A percentile compares a stretch with the other conserved stretches of the same genome.
Evolutionary conservation across 2,329 filamentous ascomycete species (phyloP).

Genomic region (Neofusicoccum parvum): DNA sequence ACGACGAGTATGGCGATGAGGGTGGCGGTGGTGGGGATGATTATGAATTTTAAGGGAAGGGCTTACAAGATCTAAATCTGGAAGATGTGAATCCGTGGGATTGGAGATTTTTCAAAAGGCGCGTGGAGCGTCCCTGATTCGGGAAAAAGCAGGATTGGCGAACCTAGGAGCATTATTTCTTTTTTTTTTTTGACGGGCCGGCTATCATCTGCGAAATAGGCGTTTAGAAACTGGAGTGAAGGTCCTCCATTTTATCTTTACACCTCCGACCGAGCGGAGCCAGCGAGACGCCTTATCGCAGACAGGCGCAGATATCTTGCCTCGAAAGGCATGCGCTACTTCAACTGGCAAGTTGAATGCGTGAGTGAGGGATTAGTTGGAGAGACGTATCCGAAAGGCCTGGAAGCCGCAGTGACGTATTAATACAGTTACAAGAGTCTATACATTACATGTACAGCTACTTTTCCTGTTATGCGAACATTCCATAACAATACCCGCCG

Average conservation of each 20-base stretch:
- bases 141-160: background rate
- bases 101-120: background rate
- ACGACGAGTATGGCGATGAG: conserved; percentile 55
- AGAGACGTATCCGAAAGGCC: too few species aligned
- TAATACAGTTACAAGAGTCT: background rate
- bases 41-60: conserved; percentile 4
- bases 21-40: conserved; percentile 53
- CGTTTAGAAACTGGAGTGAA: too few species aligned
- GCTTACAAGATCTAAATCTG: too few species aligned
- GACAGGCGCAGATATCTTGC: too few species aligned
- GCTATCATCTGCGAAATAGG: too few species aligned
- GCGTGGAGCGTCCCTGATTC: background rate
- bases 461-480: background rate
- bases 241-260: too few species aligned
- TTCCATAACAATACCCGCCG: background rate
- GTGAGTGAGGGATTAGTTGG: too few species aligned
- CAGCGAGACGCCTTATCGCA: too few species aligned
- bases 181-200: background rate
- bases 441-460: conserved; percentile 1
- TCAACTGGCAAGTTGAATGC: too few species aligned
- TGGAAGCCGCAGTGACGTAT: background rate
- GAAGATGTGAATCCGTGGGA: too few species aligned
- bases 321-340: too few species aligned
- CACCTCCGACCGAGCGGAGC: too few species aligned
- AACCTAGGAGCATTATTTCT: background rate